Percentiles rank a stretch among this genome's conserved stretches.
Conservation (phyloP, 345 rosid genomes). For the Capsella bursapastoris region DNA sequence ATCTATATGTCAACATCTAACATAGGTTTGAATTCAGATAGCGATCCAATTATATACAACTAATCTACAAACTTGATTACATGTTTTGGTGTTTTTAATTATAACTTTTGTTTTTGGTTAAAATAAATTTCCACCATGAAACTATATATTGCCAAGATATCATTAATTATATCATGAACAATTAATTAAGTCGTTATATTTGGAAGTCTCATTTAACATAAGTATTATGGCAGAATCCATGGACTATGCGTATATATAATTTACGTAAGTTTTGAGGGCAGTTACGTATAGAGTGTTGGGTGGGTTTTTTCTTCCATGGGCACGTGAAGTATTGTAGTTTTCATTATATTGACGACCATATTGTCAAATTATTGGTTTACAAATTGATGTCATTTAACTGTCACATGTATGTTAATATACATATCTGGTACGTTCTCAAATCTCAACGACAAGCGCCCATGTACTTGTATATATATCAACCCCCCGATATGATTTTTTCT, state of each 20-base stretch:
- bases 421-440: constrained; percentile 15
- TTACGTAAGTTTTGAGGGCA: constrained; percentile 18
- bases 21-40: background rate
- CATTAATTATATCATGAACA: background rate
- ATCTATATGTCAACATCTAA: background rate
- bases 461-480: no score
- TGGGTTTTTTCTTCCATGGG: constrained; percentile 7
- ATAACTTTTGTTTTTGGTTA: background rate
- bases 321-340: constrained; percentile 37
- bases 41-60: background rate
- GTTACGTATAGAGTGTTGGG: constrained; percentile 11
- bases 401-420: constrained; percentile 22
- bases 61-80: background rate
- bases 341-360: background rate
- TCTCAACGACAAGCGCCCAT: constrained; percentile 1
- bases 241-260: background rate
- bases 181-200: background rate
- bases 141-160: background rate
- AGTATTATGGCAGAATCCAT: background rate
- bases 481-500: background rate
- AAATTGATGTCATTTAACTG: constrained; percentile 7
- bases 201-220: background rate
- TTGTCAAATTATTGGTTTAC: constrained; percentile 19
- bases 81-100: background rate
- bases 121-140: background rate